Evolutionary conservation across 1,284 basidiomycete species (phyloP), one percentile per base, ranked within the genome.

Genomic region (Sanghuangporus weigelae): DNA sequence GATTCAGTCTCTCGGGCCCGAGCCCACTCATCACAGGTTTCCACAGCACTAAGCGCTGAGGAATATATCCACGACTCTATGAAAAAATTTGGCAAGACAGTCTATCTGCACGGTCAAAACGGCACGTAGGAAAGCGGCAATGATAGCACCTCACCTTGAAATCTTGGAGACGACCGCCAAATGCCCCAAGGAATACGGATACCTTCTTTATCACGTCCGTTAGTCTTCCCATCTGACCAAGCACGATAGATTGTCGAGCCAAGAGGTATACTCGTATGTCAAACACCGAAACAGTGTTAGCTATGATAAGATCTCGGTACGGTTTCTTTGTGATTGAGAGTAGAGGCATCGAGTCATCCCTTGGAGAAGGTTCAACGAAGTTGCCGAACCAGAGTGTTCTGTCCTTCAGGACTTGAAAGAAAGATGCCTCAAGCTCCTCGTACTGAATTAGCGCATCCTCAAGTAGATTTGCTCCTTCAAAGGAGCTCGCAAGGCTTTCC

Each of bases 21-120:
- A 48, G 84, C 82, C 93, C 93, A 96, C 3, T 78, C 76, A 70
- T 95, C 91, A 69, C 90, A 94, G 69, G 90, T 88, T 19, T 93
- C 88, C 12, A 96, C 87, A 49, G 92, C 87, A 69, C 92, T 94
- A 60, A 96, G 79, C 23, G 94, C 89, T 0, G 95, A 94, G 10
- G 92, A 94, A 74, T 95, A 98, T 23, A 86, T 91, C 96, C 97
- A 99, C 0, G 92, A 90, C 73, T 98, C 93, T 46, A 98, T 81
- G 71, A 97, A 97, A 70, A 87, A 84, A 21, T 78, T 77, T 0
- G 92, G 87, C n/a, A 98, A 79, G 4, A 82, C 81, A 42, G 76
- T 76, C 90, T 95, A 36, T 50, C 21, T n/a, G 50, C 51, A 31
- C 55, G 60, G 39, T 31, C 48, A 50, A 54, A 56, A 36, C 39